phyloP scores from a whole-genome alignment of 352 stramenopile species.

The Globisporangium alternatum region DNA sequence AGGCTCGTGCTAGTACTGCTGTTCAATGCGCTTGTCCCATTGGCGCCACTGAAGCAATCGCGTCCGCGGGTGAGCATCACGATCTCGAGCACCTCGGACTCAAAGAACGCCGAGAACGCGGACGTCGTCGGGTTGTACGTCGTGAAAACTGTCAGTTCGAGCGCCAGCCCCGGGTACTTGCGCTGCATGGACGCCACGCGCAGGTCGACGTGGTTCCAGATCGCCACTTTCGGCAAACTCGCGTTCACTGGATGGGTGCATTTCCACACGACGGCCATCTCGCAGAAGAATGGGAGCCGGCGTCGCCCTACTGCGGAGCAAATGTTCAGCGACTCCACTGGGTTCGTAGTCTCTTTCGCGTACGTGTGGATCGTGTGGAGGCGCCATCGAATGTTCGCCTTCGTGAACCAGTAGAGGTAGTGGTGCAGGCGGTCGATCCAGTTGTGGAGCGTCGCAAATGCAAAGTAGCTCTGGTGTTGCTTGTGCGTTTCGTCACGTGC shows the following conservation, averaged over 20 bases:
- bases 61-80: conserved; percentile 25
- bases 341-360: conserved; percentile 4
- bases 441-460: conserved; percentile 19
- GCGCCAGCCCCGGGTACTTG: conserved; percentile 14
- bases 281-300: conserved; percentile 16
- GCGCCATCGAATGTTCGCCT: conserved; percentile 22
- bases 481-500: not conserved
- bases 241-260: conserved; percentile 9
- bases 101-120: conserved; percentile 15
- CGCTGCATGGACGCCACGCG: conserved; percentile 11
- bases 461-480: conserved; percentile 9
- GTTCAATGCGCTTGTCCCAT: not conserved
- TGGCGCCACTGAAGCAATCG: not conserved
- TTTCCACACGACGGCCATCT: conserved; percentile 14
- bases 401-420: conserved; percentile 11
- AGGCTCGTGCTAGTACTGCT: not conserved
- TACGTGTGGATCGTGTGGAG: conserved; percentile 17
- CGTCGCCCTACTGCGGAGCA: conserved; percentile 10
- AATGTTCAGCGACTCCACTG: conserved; percentile 15
- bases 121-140: conserved; percentile 18
- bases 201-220: conserved; percentile 23
- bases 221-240: conserved; percentile 12
- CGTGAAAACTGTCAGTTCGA: conserved; percentile 20
- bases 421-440: conserved; percentile 43
- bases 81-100: conserved; percentile 24